phyloP scores from a whole-genome alignment of 306 rosid genomes.

The Quercus engelmannii region DNA sequence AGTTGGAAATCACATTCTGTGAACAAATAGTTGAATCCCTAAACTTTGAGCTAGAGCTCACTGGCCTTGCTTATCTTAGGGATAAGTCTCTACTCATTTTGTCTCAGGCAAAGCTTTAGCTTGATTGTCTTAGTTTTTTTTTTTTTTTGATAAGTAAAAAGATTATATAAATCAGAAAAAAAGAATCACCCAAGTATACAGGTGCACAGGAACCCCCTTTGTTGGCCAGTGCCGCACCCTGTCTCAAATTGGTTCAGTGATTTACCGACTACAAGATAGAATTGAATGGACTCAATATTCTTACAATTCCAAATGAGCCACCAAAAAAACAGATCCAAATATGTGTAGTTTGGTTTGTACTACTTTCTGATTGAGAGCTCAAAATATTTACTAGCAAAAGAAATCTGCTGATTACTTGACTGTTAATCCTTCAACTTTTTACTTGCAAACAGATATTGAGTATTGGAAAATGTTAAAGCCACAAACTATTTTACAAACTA shows the following conservation, averaged over 20 bases:
- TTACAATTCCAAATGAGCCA: too few species aligned
- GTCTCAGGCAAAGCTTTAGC: background rate
- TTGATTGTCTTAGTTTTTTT: background rate
- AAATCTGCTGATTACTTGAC: background rate
- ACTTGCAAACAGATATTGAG: too few species aligned
- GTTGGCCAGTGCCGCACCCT: background rate
- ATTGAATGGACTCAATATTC: background rate
- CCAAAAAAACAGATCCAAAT: background rate
- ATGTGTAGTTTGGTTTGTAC: background rate
- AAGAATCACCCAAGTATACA: background rate
- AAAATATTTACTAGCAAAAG: background rate
- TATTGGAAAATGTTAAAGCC: too few species aligned
- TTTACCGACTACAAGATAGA: background rate
- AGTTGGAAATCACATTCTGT: background rate
- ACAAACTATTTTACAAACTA: too few species aligned
- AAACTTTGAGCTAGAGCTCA: background rate
- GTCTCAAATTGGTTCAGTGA: background rate
- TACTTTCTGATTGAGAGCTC: background rate
- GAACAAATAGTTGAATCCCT: background rate
- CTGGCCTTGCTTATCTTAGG: background rate
- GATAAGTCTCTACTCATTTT: background rate
- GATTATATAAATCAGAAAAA: too few species aligned
- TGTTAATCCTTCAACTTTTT: background rate
- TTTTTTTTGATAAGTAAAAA: too few species aligned
- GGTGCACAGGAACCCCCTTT: background rate